Evolutionary conservation across 78 protist species (phyloP).

Genomic region (Dictyostelium brefeldianum): DNA sequence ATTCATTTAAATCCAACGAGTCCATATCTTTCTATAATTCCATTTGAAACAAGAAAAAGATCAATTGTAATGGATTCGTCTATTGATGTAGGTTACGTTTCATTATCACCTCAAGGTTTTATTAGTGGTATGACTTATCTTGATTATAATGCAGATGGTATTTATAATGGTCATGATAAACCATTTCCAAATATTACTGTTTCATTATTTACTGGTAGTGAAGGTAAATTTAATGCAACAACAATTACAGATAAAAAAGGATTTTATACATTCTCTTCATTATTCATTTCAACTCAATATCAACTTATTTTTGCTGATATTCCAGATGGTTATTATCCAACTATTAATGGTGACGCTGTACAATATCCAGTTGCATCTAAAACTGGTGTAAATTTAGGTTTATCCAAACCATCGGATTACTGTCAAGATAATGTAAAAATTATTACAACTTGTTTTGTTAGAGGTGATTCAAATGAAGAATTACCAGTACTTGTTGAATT

Average conservation of each 20-base stretch:
- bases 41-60: background rate
- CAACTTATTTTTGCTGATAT: slow-evolving; percentile 25
- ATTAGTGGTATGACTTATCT: slow-evolving; percentile 39
- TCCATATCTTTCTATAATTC: background rate
- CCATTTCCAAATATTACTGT: slow-evolving; percentile 26
- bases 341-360: background rate
- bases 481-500: slow-evolving; percentile 11
- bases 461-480: background rate
- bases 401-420: background rate
- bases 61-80: background rate
- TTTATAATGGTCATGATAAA: background rate
- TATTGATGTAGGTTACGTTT: slow-evolving; percentile 42
- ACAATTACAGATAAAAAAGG: slow-evolving; percentile 14
- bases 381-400: slow-evolving; percentile 34
- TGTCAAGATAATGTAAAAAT: slow-evolving; percentile 31
- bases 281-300: slow-evolving; percentile 11
- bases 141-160: slow-evolving; percentile 46
- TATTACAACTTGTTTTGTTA: slow-evolving; percentile 24
- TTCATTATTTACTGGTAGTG: slow-evolving; percentile 5
- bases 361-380: slow-evolving; percentile 43
- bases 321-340: slow-evolving; percentile 6
- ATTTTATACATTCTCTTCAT: background rate
- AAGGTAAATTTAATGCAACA: background rate
- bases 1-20: background rate
- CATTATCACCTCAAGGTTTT: slow-evolving; percentile 22